Conservation (phyloP, 306 rosid genomes). For the Pachyrhizus erosus region DNA sequence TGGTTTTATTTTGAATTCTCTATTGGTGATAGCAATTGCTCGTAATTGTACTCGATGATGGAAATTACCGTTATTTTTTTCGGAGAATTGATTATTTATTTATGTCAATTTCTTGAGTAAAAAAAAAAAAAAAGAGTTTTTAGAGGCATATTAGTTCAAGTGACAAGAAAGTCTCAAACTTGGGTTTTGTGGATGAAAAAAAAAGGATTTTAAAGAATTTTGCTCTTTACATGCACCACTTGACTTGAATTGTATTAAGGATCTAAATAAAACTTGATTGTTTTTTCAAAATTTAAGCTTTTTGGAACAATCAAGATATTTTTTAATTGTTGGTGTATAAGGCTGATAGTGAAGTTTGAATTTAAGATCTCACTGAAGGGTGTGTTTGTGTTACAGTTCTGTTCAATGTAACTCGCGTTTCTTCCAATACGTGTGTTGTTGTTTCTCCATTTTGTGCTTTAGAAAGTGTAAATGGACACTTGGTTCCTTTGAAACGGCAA, state of each 20-base stretch:
- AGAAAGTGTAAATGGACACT: too few relatives aligned
- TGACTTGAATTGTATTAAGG: neutral
- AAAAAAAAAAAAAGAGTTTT: neutral
- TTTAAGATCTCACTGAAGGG: neutral
- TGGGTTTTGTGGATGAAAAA: neutral
- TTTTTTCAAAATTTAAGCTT: neutral
- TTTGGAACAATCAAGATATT: neutral
- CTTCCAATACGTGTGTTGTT: too few relatives aligned
- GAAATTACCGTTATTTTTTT: neutral
- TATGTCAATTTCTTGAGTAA: neutral
- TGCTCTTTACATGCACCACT: neutral
- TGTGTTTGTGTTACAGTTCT: too few relatives aligned
- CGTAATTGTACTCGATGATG: neutral
- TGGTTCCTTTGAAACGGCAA: too few relatives aligned
- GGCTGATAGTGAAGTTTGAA: neutral
- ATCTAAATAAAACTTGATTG: neutral
- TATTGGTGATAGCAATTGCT: neutral
- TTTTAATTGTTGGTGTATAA: neutral
- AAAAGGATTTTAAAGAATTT: neutral
- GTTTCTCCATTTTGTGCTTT: too few relatives aligned
- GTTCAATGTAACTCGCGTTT: too few relatives aligned
- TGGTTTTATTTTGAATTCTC: neutral
- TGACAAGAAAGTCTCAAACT: neutral
- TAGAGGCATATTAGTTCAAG: neutral
- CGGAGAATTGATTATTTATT: neutral